These are phyloP conservation scores for Populus simonii DNA, from an alignment of 345 rosid genomes.

Conservation along the genomic window DNA sequence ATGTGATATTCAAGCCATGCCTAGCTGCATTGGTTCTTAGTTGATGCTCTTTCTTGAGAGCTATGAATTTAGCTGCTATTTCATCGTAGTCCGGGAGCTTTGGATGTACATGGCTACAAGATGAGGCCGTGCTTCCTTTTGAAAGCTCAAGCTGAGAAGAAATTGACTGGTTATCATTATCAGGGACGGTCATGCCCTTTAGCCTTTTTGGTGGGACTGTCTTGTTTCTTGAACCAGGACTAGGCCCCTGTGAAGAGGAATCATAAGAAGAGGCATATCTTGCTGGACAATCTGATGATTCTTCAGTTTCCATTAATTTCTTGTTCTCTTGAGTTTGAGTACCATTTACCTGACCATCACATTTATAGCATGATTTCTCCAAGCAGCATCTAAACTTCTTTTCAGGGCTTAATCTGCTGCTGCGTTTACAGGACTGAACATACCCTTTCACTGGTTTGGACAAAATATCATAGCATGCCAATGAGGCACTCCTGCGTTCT, in stretches of 20 bases:
- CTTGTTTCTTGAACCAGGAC: background rate
- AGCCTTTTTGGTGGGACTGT: background rate
- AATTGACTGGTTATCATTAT: no score
- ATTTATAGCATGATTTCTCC: no score
- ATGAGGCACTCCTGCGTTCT: no score
- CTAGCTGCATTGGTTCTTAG: background rate
- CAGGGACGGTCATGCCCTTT: background rate
- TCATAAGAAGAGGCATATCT: background rate
- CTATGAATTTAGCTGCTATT: slow-evolving; percentile 25
- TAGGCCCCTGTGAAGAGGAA: background rate
- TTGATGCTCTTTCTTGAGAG: slow-evolving; percentile 23
- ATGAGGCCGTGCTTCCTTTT: background rate
- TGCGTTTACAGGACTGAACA: no score
- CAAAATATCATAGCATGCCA: no score
- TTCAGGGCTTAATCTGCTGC: no score
- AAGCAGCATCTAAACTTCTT: no score
- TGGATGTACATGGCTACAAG: slow-evolving; percentile 26
- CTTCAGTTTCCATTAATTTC: background rate
- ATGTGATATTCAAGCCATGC: background rate
- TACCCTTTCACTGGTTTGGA: no score
- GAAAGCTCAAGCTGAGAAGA: background rate
- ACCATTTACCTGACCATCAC: no score
- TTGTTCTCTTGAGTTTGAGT: no score
- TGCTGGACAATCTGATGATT: background rate
- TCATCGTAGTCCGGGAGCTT: slow-evolving; percentile 35